Evolutionary conservation across 371 early-diverging fungal genomes (phyloP).

Genomic region (Mortierella sp.): DNA sequence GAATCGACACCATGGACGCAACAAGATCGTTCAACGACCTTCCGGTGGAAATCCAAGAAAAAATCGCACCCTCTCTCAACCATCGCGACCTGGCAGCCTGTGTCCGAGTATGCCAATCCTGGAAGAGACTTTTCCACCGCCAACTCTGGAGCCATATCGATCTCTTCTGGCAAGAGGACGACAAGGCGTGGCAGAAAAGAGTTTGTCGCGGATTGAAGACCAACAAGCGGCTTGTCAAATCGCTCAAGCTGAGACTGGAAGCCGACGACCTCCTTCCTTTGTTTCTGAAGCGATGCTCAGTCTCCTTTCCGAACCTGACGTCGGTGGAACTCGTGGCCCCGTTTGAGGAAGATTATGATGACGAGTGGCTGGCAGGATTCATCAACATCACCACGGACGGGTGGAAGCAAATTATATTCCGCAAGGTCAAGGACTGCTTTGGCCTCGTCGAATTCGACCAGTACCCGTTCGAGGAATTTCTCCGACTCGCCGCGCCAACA

Average conservation of each 20-base stretch:
- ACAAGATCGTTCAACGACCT: neutral
- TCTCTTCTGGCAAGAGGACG: neutral
- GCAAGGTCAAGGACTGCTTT: neutral
- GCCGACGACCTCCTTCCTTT: neutral
- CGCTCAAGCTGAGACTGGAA: neutral
- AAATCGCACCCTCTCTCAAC: neutral
- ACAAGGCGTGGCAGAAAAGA: neutral
- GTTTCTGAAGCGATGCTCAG: neutral
- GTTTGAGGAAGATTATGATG: neutral
- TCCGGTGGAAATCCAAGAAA: neutral
- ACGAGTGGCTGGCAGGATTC: neutral
- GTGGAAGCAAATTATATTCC: neutral
- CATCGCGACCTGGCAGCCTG: neutral
- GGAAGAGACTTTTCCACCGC: neutral
- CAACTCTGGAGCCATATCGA: neutral
- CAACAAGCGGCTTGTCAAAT: neutral
- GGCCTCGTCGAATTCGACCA: neutral
- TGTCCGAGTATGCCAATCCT: neutral
- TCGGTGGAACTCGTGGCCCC: neutral
- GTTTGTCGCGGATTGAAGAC: neutral
- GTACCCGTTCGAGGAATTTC: neutral
- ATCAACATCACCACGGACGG: neutral
- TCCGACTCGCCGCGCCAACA: neutral
- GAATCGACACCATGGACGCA: neutral
- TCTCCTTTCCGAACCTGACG: neutral